phyloP scores from a whole-genome alignment of 2,329 filamentous ascomycete species.

The Claviceps humidiphila region DNA sequence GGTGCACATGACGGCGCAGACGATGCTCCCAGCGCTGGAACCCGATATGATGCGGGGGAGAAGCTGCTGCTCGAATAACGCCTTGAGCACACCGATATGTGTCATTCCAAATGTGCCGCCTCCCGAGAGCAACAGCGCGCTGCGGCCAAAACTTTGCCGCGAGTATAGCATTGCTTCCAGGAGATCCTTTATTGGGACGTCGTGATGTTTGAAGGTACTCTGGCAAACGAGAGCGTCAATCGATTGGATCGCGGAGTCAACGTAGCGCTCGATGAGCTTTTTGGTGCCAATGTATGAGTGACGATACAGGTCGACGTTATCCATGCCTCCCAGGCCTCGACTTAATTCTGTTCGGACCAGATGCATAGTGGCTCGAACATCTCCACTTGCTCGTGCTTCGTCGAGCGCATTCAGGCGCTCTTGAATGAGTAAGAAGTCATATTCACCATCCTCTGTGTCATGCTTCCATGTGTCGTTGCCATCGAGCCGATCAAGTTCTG shows the following conservation, averaged over 20 bases:
- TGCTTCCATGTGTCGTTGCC: constrained; percentile 73
- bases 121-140: constrained; percentile 68
- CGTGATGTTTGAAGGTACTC: constrained; percentile 33
- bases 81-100: constrained; percentile 77
- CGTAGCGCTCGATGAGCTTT: constrained; percentile 73
- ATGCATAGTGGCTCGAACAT: constrained; percentile 66
- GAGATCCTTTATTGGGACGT: constrained; percentile 43
- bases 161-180: constrained; percentile 59
- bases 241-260: constrained; percentile 62
- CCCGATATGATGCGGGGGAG: constrained; percentile 80
- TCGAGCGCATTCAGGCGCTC: constrained; percentile 61
- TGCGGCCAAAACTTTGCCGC: constrained; percentile 73
- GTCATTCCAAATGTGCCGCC: constrained; percentile 87
- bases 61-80: constrained; percentile 59
- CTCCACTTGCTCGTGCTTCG: constrained; percentile 55
- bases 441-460: constrained; percentile 48
- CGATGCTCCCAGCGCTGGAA: constrained; percentile 76
- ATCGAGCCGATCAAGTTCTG: constrained; percentile 66
- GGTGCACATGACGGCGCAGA: constrained; percentile 67
- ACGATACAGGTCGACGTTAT: constrained; percentile 66
- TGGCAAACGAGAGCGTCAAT: constrained; percentile 58
- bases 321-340: constrained; percentile 76
- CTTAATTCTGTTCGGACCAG: constrained; percentile 68
- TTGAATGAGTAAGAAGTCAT: constrained; percentile 56
- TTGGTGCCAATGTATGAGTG: constrained; percentile 82